Base-by-base conservation (phyloP, 1,284 basidiomycete species). In the Apiotrichum siamense region DNA sequence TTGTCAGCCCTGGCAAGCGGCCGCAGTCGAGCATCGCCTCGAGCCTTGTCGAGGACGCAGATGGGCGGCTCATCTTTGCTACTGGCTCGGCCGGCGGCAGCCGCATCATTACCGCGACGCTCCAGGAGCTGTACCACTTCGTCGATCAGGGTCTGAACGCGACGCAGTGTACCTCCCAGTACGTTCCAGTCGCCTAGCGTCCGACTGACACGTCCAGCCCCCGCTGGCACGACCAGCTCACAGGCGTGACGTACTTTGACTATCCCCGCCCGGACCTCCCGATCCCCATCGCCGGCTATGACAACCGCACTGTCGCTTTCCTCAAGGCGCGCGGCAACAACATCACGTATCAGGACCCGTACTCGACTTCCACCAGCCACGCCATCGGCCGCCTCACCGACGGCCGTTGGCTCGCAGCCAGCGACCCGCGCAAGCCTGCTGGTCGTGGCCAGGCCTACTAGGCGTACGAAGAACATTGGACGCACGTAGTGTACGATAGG, bases 161-260 rank as follows among this genome's bases (percentile, higher is more conserved):
- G 3, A 63, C 62, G 12, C 44, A 54, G 36, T 58, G 53, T 36
- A 66, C 60, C 2, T 35, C 45, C 18, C 57, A 61, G 61, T 63
- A 25, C 50, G 59, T 62, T 10, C 3, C n/a, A 15, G 18, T 17
- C 13, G 29, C 7, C 9, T 31, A 31, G 7, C n/a, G 15, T 15
- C 33, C 13, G 2, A 18, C 41, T 52, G 18, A 43, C 20, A n/a
- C n/a, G n/a, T n/a, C 40, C 42, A 61, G 63, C 46, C 66, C 75
- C 0, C 63, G 75, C 29, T 77, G 75, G 75, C 75, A 77, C 59
- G 69, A 77, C 54, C 75, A 77, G 60, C 62, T 77, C 9, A 41
- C 48, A 11, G 63, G 62, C 37, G 54, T 44, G 23, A 75, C 74
- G 13, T 62, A 57, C 21, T 65, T 76, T 41, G 75, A 76, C 51